A percentile compares a stretch with the other conserved stretches of the same genome.
phyloP scores from a whole-genome alignment of 257 asterid genomes.

The Nicotiana noctiflora region DNA sequence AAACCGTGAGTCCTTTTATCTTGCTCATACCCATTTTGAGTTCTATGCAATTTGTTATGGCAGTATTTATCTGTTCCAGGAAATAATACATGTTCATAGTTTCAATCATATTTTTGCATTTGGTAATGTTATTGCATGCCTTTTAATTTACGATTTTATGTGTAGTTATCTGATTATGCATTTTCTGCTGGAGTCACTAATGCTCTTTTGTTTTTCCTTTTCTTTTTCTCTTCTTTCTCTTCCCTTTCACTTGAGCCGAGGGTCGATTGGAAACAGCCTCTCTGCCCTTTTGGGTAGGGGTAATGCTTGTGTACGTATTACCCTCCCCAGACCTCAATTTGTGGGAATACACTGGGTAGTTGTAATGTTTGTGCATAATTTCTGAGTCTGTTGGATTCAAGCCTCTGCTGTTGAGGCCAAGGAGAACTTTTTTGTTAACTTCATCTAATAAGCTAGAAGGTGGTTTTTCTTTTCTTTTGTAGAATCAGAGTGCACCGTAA shows the following conservation, averaged over 20 bases:
- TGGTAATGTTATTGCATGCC: no score
- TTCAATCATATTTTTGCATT: not conserved
- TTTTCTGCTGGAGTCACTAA: no score
- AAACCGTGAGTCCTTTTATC: conserved; percentile 38
- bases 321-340: no score
- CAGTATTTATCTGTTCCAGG: not conserved
- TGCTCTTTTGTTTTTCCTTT: no score
- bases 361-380: not conserved
- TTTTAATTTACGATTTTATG: no score
- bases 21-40: not conserved
- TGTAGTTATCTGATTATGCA: no score
- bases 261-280: no score
- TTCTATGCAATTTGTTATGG: not conserved
- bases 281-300: no score
- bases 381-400: not conserved
- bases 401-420: not conserved
- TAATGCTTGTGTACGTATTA: no score
- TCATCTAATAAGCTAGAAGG: not conserved
- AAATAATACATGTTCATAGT: not conserved
- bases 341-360: no score
- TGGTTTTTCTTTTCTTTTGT: not conserved
- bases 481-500: not conserved
- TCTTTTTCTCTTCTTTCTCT: no score
- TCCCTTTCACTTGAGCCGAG: no score
- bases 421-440: not conserved